Percentiles rank a stretch among this genome's conserved stretches.
phyloP scores from a whole-genome alignment of 1,284 basidiomycete genomes.

The Tranzscheliella williamsii region DNA sequence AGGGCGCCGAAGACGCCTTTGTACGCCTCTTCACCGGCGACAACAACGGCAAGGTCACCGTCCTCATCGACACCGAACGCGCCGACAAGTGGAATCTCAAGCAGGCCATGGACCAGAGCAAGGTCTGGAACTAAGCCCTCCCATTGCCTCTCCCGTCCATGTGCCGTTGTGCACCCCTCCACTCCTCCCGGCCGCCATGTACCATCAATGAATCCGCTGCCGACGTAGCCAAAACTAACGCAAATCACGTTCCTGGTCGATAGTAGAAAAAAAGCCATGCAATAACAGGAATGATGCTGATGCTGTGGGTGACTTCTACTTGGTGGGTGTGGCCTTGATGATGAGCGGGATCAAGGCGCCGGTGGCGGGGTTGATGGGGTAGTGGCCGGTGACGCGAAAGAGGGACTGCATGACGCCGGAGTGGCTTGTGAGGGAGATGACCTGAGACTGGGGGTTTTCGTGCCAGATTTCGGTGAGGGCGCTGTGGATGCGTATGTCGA shows the following conservation, averaged over 20 bases:
- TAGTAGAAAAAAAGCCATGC: no score
- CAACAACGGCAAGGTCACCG: conserved; percentile 35
- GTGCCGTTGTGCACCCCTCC: no score
- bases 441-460: conserved; percentile 17
- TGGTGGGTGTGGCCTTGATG: conserved; percentile 37
- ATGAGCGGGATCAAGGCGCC: conserved; percentile 40
- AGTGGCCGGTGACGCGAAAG: conserved; percentile 22
- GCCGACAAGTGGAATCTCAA: conserved; percentile 37
- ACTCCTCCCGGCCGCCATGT: no score
- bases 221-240: no score
- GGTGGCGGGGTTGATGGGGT: conserved; percentile 24
- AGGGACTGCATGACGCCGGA: conserved; percentile 45
- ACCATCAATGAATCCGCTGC: no score
- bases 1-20: conserved; percentile 38
- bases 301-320: conserved; percentile 5
- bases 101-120: conserved; percentile 11
- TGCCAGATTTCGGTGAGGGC: conserved; percentile 23
- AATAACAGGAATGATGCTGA: no score
- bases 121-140: conserved; percentile 30
- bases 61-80: conserved; percentile 34
- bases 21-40: conserved; percentile 35
- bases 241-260: no score
- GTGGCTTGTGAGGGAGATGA: conserved; percentile 33
- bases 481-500: conserved; percentile 18
- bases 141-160: no score